Conservation (phyloP, 345 rosid species). For the Isatis tinctoria region DNA sequence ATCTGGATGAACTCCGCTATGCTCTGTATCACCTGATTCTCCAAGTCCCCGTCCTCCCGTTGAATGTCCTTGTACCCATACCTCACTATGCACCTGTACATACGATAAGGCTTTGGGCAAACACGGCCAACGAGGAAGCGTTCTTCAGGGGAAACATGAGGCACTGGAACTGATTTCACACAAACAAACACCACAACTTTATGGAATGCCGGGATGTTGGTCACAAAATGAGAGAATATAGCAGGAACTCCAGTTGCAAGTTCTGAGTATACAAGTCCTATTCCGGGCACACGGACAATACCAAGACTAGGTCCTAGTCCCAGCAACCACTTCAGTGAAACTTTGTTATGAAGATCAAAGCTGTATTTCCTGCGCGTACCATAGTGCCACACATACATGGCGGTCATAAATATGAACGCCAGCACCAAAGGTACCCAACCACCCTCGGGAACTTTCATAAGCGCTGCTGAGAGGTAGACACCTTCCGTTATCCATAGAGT, state of each 20-base stretch:
- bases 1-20: conserved; percentile 95
- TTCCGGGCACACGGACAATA: conserved; percentile 92
- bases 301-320: conserved; percentile 97
- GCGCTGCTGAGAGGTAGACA: conserved; percentile 77
- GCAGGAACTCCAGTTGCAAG: conserved; percentile 92
- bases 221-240: conserved; percentile 93
- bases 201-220: conserved; percentile 93
- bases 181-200: conserved; percentile 88
- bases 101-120: conserved; percentile 88
- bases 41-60: conserved; percentile 75
- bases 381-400: conserved; percentile 94
- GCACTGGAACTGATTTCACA: conserved; percentile 95
- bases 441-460: conserved; percentile 76
- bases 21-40: conserved; percentile 77
- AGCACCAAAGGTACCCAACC: conserved; percentile 92
- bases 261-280: conserved; percentile 90
- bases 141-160: conserved; percentile 79
- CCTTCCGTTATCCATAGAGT: conserved; percentile 76
- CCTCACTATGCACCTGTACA: conserved; percentile 93
- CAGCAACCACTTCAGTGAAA: conserved; percentile 81
- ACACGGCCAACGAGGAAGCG: conserved; percentile 93
- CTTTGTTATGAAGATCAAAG: conserved; percentile 93
- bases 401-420: conserved; percentile 53
- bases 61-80: conserved; percentile 95
- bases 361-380: conserved; percentile 88